Conservation (phyloP, 805 yeast genomes). For the Pichia deserticola region DNA sequence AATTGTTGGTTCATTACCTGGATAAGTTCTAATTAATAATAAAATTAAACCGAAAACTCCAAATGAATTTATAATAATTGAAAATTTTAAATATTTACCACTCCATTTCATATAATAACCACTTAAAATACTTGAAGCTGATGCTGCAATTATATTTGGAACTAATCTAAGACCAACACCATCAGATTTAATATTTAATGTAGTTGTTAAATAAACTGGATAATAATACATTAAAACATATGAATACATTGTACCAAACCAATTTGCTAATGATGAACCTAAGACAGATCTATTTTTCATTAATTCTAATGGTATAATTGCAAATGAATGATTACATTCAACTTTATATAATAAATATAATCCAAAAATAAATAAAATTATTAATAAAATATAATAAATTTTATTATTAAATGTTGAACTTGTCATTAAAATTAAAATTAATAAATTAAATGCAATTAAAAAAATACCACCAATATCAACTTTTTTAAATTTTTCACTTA, state of each 20-base stretch:
- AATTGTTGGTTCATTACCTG: slow-evolving; percentile 14
- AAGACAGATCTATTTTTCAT: slow-evolving; percentile 51
- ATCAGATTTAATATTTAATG: slow-evolving; percentile 43
- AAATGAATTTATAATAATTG: slow-evolving; percentile 35
- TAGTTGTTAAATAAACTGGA: slow-evolving; percentile 56
- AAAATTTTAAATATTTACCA: slow-evolving; percentile 48
- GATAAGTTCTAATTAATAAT: slow-evolving; percentile 17
- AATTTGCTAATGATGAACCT: slow-evolving; percentile 57
- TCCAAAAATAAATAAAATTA: slow-evolving; percentile 5
- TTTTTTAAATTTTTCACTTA: slow-evolving; percentile 38
- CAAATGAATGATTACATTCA: slow-evolving; percentile 32
- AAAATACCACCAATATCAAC: slow-evolving; percentile 43
- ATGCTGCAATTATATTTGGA: slow-evolving; percentile 54
- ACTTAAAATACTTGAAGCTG: slow-evolving; percentile 54
- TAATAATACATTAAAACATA: slow-evolving; percentile 45
- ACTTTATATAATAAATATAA: slow-evolving; percentile 10
- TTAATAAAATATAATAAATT: background rate
- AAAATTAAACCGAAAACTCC: slow-evolving; percentile 37
- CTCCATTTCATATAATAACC: slow-evolving; percentile 59
- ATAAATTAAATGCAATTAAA: slow-evolving; percentile 26
- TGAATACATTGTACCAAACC: slow-evolving; percentile 48
- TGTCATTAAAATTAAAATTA: slow-evolving; percentile 29
- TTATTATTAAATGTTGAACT: slow-evolving; percentile 29
- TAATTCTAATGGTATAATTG: slow-evolving; percentile 55
- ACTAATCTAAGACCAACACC: slow-evolving; percentile 52